Base-by-base conservation (phyloP, 805 yeast species). In the Wickerhamomyces pijperi region DNA sequence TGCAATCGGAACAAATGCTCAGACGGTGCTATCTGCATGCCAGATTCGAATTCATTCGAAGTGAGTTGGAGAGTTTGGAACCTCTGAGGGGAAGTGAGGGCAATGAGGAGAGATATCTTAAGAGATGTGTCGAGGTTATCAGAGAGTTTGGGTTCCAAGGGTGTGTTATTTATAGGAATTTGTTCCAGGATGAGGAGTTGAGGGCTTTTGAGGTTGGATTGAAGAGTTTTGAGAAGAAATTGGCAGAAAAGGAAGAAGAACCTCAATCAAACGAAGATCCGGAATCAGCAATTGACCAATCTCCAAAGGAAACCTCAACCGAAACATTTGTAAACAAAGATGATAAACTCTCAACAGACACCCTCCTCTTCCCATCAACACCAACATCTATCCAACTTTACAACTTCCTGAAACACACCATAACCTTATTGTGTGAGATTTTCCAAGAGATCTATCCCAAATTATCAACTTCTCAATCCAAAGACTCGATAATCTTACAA, bases 81-180 rank as follows among this genome's bases (percentile, higher is more conserved):
- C 87, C 86, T 1, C 63, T 82, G 38, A 64, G 68, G 39, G 65
- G 70, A 36, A 21, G 6, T 11, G 65, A 70, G 39, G 71, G 70
- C 36, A 60, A 74, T 3, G 59, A 64, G 32, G 75, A 76, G 41
- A 73, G 78, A 37, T 83, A 76, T 51, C 61, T 88, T 41, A 87
- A 86, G 49, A 66, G 94, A 46, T 80, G 75, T 47, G 70, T 90
- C 31, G 97, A 92, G 56, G 75, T 84, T 4, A 75, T 85, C 42
- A 70, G 98, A 54, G 97, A 88, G 55, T 82, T 75, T 49, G 75
- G 85, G 15, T 82, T 80, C 56, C 81, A 79, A 20, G 76, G 92
- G 0, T 64, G 85, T 3, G 72, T 82, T 40, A 74, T 79, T 2
- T 81, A 70, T 55, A 70, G 69, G 42, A 73, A 84, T 5, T 71